Evolutionary conservation across 2,329 filamentous ascomycete species (phyloP).

Genomic region (Fusarium cicatricum): DNA sequence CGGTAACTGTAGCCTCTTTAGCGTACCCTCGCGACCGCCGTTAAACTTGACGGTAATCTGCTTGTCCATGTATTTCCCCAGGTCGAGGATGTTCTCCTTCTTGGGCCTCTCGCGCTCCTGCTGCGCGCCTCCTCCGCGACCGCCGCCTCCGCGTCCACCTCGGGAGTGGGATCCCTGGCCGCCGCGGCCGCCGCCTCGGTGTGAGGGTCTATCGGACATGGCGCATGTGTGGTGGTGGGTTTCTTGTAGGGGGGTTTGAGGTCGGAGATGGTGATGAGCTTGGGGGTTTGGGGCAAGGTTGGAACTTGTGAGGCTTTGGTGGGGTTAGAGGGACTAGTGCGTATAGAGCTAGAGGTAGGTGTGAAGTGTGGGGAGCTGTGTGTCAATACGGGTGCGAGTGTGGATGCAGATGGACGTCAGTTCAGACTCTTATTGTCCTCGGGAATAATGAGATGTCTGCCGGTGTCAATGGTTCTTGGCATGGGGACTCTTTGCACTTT

Average conservation of each 20-base stretch:
- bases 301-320: constrained; percentile 34
- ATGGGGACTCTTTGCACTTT: not conserved
- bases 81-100: constrained; percentile 98
- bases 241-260: constrained; percentile 13
- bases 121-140: constrained; percentile 53
- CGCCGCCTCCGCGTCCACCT: constrained; percentile 57
- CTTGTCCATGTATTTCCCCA: constrained; percentile 98
- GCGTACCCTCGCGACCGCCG: constrained; percentile 84
- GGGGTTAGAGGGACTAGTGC: constrained; percentile 22
- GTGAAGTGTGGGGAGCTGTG: not conserved
- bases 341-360: not conserved
- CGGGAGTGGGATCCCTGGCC: constrained; percentile 52
- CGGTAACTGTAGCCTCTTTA: not conserved
- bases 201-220: constrained; percentile 61
- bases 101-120: constrained; percentile 78
- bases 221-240: constrained; percentile 37
- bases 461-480: constrained; percentile 1
- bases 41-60: constrained; percentile 96
- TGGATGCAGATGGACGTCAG: not conserved
- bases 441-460: constrained; percentile 6
- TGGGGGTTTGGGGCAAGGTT: constrained; percentile 26
- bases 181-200: constrained; percentile 58
- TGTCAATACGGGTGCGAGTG: constrained; percentile 2
- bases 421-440: constrained; percentile 7
- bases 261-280: constrained; percentile 21